phyloP scores from a whole-genome alignment of 805 yeast genomes.

The Ogataea chonburiensis region DNA sequence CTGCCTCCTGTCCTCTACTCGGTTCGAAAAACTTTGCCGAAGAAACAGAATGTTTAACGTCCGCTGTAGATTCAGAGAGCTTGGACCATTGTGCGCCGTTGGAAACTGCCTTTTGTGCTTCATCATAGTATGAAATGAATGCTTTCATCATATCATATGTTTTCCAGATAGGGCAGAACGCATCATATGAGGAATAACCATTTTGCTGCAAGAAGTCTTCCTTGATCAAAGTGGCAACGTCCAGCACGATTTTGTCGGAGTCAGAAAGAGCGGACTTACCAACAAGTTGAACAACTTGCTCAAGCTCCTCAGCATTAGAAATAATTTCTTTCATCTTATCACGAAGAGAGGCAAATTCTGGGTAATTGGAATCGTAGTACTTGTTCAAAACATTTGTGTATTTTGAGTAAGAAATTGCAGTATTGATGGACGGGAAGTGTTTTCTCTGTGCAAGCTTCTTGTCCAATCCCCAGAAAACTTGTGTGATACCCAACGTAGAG shows the following conservation, averaged over 20 bases:
- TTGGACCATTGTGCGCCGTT: slow-evolving; percentile 95
- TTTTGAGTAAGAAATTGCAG: slow-evolving; percentile 94
- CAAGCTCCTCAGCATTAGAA: slow-evolving; percentile 96
- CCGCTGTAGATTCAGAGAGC: slow-evolving; percentile 83
- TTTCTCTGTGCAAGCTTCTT: slow-evolving; percentile 99
- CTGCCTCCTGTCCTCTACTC: slow-evolving; percentile 79
- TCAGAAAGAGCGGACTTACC: slow-evolving; percentile 98
- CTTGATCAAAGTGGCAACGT: slow-evolving; percentile 86
- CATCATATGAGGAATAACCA: slow-evolving; percentile 97
- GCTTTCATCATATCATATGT: slow-evolving; percentile 97
- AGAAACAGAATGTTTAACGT: slow-evolving; percentile 89
- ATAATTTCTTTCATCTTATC: slow-evolving; percentile 90
- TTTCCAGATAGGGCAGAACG: slow-evolving; percentile 99
- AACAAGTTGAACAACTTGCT: slow-evolving; percentile 98
- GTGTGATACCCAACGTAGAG: slow-evolving; percentile 98
- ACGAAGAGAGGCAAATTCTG: slow-evolving; percentile 89
- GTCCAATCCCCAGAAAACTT: slow-evolving; percentile 99
- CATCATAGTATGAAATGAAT: slow-evolving; percentile 87
- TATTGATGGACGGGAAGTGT: slow-evolving; percentile 98
- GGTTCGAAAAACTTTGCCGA: slow-evolving; percentile 97
- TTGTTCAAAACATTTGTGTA: slow-evolving; percentile 84
- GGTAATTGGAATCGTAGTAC: slow-evolving; percentile 81
- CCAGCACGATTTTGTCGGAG: slow-evolving; percentile 93
- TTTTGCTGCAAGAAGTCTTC: slow-evolving; percentile 99
- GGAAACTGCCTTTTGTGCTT: slow-evolving; percentile 95